phyloP scores from a whole-genome alignment of 225 moss, liverwort and hornwort genomes.

The Pseudoscleropodium purum region DNA sequence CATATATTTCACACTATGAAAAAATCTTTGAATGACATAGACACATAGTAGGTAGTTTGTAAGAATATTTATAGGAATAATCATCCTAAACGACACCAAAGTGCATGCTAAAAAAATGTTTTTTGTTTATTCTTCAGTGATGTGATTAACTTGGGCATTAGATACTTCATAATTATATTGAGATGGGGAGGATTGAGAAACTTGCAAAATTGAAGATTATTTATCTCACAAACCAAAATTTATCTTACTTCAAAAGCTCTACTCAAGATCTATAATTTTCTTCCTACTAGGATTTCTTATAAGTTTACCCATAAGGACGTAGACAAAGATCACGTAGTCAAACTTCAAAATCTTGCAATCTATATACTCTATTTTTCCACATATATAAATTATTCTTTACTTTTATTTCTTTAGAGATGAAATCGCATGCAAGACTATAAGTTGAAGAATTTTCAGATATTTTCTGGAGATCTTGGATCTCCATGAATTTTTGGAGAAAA shows the following conservation, averaged over 20 bases:
- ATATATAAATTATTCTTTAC: not conserved
- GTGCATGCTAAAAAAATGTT: not conserved
- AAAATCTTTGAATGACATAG: not conserved
- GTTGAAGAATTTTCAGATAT: too few species aligned
- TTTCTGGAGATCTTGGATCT: not conserved
- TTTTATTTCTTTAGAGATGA: too few species aligned
- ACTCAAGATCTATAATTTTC: not conserved
- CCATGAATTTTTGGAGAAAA: not conserved
- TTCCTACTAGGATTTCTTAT: not conserved
- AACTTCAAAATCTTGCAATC: not conserved
- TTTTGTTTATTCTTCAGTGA: not conserved
- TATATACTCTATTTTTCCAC: not conserved
- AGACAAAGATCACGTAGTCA: too few species aligned
- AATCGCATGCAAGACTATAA: too few species aligned
- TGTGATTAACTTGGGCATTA: not conserved
- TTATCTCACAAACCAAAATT: not conserved
- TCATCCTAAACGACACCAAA: not conserved
- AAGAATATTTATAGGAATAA: not conserved
- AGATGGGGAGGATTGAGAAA: not conserved
- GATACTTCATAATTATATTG: not conserved
- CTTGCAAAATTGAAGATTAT: not conserved
- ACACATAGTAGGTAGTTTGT: accelerated
- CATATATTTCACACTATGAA: not conserved
- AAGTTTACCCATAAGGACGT: not conserved
- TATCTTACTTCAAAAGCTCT: not conserved